Evolutionary conservation across 1,284 basidiomycete genomes (phyloP).

Genomic region (Meripilus lineatus): DNA sequence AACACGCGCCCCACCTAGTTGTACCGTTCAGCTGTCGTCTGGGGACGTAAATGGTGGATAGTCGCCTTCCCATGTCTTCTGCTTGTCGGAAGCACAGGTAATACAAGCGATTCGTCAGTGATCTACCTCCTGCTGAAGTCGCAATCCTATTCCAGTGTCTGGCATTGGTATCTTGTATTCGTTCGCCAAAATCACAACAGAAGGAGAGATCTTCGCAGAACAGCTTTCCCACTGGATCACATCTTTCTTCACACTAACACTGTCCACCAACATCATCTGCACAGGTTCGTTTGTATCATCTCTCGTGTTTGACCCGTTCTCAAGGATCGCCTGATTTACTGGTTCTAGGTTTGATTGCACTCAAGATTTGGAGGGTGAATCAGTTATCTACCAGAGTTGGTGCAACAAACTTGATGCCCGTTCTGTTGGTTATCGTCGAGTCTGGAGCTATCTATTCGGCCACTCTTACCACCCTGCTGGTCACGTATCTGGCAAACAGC

Average conservation of each 20-base stretch:
- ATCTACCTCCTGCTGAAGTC: background rate
- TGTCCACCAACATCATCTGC: slow-evolving; percentile 32
- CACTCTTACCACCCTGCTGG: slow-evolving; percentile 29
- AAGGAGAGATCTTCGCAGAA: slow-evolving; percentile 22
- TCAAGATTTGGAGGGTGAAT: slow-evolving; percentile 32
- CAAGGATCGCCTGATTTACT: background rate
- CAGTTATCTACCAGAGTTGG: slow-evolving; percentile 17
- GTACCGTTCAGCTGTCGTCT: slow-evolving; percentile 13
- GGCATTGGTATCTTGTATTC: slow-evolving; percentile 13
- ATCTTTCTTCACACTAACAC: slow-evolving; percentile 32
- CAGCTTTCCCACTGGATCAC: slow-evolving; percentile 29
- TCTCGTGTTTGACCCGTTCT: background rate
- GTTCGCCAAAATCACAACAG: slow-evolving; percentile 11
- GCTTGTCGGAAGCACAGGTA: slow-evolving; percentile 13
- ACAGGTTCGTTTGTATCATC: slow-evolving; percentile 20
- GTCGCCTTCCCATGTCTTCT: slow-evolving; percentile 11
- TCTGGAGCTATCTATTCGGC: slow-evolving; percentile 38
- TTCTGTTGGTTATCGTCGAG: slow-evolving; percentile 34
- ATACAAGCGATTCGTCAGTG: background rate
- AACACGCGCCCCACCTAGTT: slow-evolving; percentile 4
- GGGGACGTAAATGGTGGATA: slow-evolving; percentile 8
- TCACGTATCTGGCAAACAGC: slow-evolving; percentile 28
- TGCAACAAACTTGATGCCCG: slow-evolving; percentile 20
- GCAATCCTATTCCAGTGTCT: slow-evolving; percentile 6
- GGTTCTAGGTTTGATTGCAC: slow-evolving; percentile 29